Base-by-base conservation (phyloP, 441 rosid species). In the Gossypium laxum region DNA sequence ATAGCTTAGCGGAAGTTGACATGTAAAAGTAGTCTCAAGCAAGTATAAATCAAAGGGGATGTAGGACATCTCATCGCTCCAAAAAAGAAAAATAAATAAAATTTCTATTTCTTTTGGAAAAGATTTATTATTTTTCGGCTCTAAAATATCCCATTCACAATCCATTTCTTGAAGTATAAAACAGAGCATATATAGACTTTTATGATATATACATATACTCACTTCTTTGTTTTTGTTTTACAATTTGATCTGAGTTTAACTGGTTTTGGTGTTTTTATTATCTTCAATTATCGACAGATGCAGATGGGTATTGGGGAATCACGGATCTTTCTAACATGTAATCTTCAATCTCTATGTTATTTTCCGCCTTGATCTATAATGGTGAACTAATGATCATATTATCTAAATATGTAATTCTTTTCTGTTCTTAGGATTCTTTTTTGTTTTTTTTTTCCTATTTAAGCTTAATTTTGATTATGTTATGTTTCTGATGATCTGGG, bases 291-390 rank as follows among this genome's bases (percentile, higher is more conserved):
- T 82, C 73, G 76, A 75, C 80, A 30, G 86, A 80, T 86, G 85
- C 83, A 72, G 83, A 83, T 81, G 85, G 86, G 79, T 74, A 77
- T 81, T 74, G 78, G 78, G 69, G 84, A 79, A 84, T 79, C 81
- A 10, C 15, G 75, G 76, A 67, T 75, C 70, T 78, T 45, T 67
- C 15, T 56, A 21, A 76, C 80, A 74, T 78, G 86, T 84, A 83
- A 85, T 85, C 69, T 56, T 61, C 80, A 66, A 63, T 78, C 81
- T 76, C 73, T 75, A 14, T 63, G 56, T 69, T 82, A 19, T 17
- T 75, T 11, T 74, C 3, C 75, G 51, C 41, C 75, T 72, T 73
- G 82, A 83, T 85, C 84, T 81, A 67, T 74, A 51, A 76, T 22
- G 78, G 82, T 22, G 78, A 81, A 77, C 80, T 74, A 47, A 78